Evolutionary conservation across 192 early-diverging fungal species (phyloP), one percentile per base, ranked within the genome.

Genomic region (Rhizophagus prolifer): DNA sequence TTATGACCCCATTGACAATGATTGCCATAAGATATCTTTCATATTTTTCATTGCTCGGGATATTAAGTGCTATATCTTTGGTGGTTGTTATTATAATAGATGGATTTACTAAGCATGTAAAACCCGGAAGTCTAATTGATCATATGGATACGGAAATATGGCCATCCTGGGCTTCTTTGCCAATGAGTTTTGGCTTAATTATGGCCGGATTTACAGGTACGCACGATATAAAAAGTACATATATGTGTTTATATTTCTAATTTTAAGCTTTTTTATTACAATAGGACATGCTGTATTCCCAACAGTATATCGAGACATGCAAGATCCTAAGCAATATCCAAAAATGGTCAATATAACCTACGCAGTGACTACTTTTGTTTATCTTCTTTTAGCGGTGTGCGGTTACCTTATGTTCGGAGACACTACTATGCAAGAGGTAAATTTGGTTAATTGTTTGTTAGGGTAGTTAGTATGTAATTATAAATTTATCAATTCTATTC

Each of bases 361-460:
- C 79, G 9, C 79, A 2, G 46, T 84, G 58, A 87, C 86, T 16
- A 71, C 85, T 38, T 9, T 50, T 23, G 62, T 91, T 3, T 93
- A 93, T 73, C 23, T 86, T 16, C 61, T 78, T 8, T 81, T 93
- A 65, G 87, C 84, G 3, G 69, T 79, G 10, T 72, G 81, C 58
- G 92, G 92, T 19, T 93, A 93, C 78, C 9, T 81, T 13, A 93
- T 92, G 91, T 93, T 93, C 89, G 92, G 92, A 1, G 73, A 81
- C 41, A 81, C 72, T 3, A 88, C 83, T 12, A 79, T 86, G 74
- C 85, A 85, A 67, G 90, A 91, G 85, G 86, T 90, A 81, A 50
- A 21, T 44, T 67, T 10, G 41, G 36, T 9, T 36, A 14, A 41
- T 62, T 47, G 30, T 26, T 26, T 50, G 21, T 26, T 70, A 13